These are phyloP conservation scores for Mycena pura DNA, from an alignment of 768 basidiomycete genomes.

Conservation along the genomic window DNA sequence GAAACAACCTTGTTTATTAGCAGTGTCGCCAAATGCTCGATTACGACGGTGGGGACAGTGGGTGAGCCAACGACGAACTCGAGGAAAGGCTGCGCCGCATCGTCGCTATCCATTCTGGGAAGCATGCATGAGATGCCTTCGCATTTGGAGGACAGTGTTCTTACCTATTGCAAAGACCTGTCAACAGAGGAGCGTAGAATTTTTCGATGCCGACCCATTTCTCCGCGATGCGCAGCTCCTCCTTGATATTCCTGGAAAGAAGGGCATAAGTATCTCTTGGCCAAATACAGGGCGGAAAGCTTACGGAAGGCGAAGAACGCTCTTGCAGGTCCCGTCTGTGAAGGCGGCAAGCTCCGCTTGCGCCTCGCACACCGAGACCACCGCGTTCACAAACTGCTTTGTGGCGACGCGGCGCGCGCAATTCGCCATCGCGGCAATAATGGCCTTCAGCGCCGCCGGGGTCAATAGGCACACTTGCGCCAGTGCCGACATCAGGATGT, in stretches of 20 bases:
- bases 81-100: constrained; percentile 37
- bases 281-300: constrained; percentile 31
- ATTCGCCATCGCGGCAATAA: constrained; percentile 60
- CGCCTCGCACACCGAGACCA: constrained; percentile 67
- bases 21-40: constrained; percentile 37
- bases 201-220: constrained; percentile 61
- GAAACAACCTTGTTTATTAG: constrained; percentile 38
- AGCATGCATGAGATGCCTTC: neutral
- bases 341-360: constrained; percentile 63
- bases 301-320: constrained; percentile 56
- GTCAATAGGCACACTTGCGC: constrained; percentile 70
- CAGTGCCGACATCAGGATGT: constrained; percentile 74
- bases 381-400: constrained; percentile 68
- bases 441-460: constrained; percentile 61
- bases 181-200: constrained; percentile 60
- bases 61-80: constrained; percentile 46
- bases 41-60: constrained; percentile 39
- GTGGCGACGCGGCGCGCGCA: constrained; percentile 56
- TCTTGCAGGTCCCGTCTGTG: constrained; percentile 46
- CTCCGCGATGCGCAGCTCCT: constrained; percentile 52
- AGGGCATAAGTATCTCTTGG: neutral
- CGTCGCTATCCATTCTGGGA: constrained; percentile 43
- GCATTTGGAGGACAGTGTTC: neutral
- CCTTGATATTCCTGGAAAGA: constrained; percentile 49
- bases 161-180: constrained; percentile 46